Evolutionary conservation across 176 grass and related monocot genomes (phyloP).

Genomic region (Zoysia pacifica): DNA sequence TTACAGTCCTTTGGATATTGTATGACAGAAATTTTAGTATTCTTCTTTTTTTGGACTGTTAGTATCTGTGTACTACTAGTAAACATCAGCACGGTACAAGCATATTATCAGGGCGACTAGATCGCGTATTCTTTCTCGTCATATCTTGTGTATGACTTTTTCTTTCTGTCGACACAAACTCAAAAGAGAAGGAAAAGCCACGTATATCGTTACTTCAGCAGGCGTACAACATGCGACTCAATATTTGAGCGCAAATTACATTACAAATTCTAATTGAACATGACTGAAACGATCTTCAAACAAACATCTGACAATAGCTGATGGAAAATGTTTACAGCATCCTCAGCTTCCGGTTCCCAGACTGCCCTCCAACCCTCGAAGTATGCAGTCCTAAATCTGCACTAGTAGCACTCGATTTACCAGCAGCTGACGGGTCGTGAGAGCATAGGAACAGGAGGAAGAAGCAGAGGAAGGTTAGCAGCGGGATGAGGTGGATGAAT

Average conservation of each 20-base stretch:
- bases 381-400: neutral
- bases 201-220: neutral
- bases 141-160: too few species aligned
- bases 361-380: neutral
- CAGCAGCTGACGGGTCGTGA: constrained; percentile 49
- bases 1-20: neutral
- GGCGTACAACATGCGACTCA: neutral
- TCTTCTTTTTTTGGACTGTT: neutral
- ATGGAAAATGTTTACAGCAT: constrained; percentile 11
- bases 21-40: neutral
- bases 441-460: constrained; percentile 69
- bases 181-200: neutral
- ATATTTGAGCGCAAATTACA: constrained; percentile 18
- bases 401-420: constrained; percentile 21
- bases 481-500: constrained; percentile 65
- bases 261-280: neutral
- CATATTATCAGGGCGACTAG: too few species aligned
- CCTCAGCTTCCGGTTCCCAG: constrained; percentile 43
- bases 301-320: neutral
- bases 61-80: neutral
- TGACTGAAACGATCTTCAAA: neutral
- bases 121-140: too few species aligned
- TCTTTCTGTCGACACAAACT: too few species aligned
- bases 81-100: neutral
- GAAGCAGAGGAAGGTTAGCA: constrained; percentile 66